Base-by-base conservation (phyloP, 345 rosid genomes). In the Abelmoschus esculentus region DNA sequence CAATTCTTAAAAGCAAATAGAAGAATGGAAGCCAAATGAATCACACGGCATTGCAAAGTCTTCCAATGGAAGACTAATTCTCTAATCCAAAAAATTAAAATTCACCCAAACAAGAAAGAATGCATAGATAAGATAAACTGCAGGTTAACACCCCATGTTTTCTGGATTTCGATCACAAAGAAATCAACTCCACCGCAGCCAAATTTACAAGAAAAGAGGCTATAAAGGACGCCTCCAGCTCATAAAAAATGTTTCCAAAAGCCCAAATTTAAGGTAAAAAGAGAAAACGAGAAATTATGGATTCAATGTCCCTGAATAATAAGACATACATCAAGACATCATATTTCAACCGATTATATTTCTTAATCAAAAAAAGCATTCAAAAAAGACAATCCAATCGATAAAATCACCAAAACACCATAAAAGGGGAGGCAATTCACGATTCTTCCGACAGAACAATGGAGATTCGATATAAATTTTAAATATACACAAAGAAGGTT, bases 381-480 rank as follows among this genome's bases (percentile, higher is more conserved):
- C n/a, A 53, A 28, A 42, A 1, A 5, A 44, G 6, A 56, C 36
- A 58, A 59, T 44, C 46, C 18, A 26, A 70, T 70, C 66, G 11
- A 5, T 22, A 3, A 70, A 70, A 44, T 17, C 19, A 70, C 4
- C 57, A 58, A 40, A 47, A 58, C 22, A 57, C 0, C 42, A n/a
- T 58, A 47, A 26, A 6, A 19, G 42, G 50, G 5, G n/a, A 46
- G n/a, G 11, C 9, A 56, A 56, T 55, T 56, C 36, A 22, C 66
- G 1, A 44, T 38, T 42, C 13, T 15, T 59, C n/a, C 31, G 14
- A 26, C 10, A 42, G 28, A 70, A 58, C 17, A 59, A 58, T 58
- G 73, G 57, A 46, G 66, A 70, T 70, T 61, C 44, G 15, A 28
- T 17, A 12, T 15, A 58, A 70, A 70, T 8, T 28, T 7, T 18